Conservation (phyloP, 768 basidiomycete species). For the Auriscalpium microsporum region DNA sequence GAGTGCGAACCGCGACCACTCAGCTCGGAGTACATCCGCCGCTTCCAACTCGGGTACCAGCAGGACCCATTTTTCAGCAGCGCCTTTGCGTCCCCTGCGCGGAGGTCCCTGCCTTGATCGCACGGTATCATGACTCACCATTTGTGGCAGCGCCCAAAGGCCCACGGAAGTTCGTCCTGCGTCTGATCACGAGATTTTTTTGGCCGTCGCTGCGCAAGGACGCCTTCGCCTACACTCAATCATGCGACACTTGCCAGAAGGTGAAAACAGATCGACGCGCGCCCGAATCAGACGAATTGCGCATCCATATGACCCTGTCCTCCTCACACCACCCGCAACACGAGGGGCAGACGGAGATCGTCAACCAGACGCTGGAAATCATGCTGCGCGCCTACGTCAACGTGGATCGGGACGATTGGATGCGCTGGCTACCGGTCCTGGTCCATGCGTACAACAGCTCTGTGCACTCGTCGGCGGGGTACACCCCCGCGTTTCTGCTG, state of each 20-base stretch:
- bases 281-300: background rate
- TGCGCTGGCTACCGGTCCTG: background rate
- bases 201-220: too few species aligned
- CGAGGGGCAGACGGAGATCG: background rate
- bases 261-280: background rate
- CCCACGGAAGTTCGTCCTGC: too few species aligned
- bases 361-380: background rate
- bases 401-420: background rate
- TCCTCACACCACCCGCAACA: background rate
- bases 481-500: slow-evolving; percentile 12
- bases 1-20: too few species aligned
- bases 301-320: background rate
- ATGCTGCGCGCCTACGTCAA: background rate
- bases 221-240: too few species aligned
- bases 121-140: too few species aligned
- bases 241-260: slow-evolving; percentile 11
- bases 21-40: too few species aligned
- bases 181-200: too few species aligned
- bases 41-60: too few species aligned
- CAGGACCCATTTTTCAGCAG: too few species aligned
- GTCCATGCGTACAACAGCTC: slow-evolving; percentile 11
- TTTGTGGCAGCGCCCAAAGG: too few species aligned
- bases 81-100: too few species aligned
- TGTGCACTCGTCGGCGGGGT: slow-evolving; percentile 8
- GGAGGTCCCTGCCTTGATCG: too few species aligned